Percentiles rank a stretch among this genome's conserved stretches.
These are phyloP conservation scores for Phoma herbarum DNA, from an alignment of 2,329 filamentous ascomycete species.

Conservation along the genomic window DNA sequence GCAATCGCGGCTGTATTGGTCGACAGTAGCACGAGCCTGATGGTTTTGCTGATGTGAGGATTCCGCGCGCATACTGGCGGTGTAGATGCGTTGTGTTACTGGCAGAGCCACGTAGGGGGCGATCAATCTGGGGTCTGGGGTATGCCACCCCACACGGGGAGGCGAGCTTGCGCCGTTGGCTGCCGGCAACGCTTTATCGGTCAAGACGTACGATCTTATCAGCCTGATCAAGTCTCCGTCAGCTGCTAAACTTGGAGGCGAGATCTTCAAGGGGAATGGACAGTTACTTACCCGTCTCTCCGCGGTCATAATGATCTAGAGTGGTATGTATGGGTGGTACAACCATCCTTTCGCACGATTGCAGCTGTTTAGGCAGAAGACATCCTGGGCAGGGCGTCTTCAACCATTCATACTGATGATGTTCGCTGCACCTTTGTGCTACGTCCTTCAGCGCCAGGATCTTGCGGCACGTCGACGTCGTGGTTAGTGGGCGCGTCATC, in stretches of 20 bases:
- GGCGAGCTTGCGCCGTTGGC: conserved; percentile 19
- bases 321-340: background rate
- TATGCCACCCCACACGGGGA: conserved; percentile 29
- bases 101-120: conserved; percentile 20
- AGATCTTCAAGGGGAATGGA: background rate
- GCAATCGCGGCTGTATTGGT: conserved; percentile 21
- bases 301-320: background rate
- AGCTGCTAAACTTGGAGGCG: conserved; percentile 17
- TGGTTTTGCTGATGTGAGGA: conserved; percentile 32
- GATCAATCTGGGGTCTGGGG: conserved; percentile 29
- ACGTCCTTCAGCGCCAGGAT: conserved; percentile 32
- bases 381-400: background rate
- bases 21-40: conserved; percentile 8
- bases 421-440: conserved; percentile 40
- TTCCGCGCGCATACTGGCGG: conserved; percentile 18
- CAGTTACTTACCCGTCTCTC: conserved; percentile 19
- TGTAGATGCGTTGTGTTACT: conserved; percentile 14
- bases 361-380: conserved; percentile 12
- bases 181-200: conserved; percentile 28
- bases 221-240: conserved; percentile 24
- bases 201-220: conserved; percentile 27
- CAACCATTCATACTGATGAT: conserved; percentile 30
- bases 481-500: conserved; percentile 36
- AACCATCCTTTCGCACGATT: background rate
- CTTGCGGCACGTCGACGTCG: conserved; percentile 24